Evolutionary conservation across 768 basidiomycete genomes (phyloP).

Genomic region (Amanita pseudoporphyria): DNA sequence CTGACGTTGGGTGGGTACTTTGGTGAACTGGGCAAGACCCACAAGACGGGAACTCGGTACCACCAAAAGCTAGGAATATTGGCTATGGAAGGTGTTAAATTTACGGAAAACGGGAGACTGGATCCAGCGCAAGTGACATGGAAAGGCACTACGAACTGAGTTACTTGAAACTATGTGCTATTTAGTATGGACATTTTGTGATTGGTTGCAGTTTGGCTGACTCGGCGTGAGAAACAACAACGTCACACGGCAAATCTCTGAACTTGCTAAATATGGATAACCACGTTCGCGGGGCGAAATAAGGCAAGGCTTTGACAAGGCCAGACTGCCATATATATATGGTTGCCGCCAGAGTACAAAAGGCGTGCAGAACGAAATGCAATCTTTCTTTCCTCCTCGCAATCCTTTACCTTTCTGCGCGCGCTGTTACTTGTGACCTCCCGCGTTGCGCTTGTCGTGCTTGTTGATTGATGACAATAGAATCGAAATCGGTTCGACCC

Average conservation of each 20-base stretch:
- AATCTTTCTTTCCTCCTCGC: not conserved
- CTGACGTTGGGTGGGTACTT: slow-evolving; percentile 53
- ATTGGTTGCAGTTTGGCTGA: too few relatives aligned
- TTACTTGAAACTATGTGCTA: too few relatives aligned
- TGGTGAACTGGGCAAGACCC: slow-evolving; percentile 48
- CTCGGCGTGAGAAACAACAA: not conserved
- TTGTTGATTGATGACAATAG: too few relatives aligned
- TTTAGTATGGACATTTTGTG: too few relatives aligned
- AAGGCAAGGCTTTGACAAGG: too few relatives aligned
- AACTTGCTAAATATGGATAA: not conserved
- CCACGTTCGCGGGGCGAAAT: not conserved
- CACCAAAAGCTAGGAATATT: slow-evolving; percentile 41
- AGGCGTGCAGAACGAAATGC: not conserved
- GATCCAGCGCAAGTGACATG: slow-evolving; percentile 15
- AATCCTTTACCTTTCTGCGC: not conserved
- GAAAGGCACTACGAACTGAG: slow-evolving; percentile 7
- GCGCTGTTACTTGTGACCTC: not conserved
- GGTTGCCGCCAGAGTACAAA: not conserved
- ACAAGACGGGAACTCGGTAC: slow-evolving; percentile 30
- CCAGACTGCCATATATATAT: not conserved
- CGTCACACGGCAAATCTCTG: not conserved
- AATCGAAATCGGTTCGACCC: not conserved
- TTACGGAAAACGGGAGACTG: slow-evolving; percentile 36
- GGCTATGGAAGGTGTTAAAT: slow-evolving; percentile 41
- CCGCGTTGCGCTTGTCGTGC: too few relatives aligned